Conservation (phyloP, 768 basidiomycete species). For the Austroboletus eburneus region DNA sequence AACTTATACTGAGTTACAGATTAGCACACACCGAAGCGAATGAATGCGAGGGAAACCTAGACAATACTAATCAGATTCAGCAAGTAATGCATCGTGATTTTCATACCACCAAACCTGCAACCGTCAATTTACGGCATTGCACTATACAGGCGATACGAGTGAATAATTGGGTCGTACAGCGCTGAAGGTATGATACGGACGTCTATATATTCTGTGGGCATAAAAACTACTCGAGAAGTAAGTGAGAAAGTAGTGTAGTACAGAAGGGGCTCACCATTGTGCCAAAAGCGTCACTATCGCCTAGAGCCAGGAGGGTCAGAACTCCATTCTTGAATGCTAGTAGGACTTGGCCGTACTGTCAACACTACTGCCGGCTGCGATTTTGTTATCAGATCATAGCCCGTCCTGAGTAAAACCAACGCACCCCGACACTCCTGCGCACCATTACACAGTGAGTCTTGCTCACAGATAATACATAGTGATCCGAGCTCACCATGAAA, state of each 20-base stretch:
- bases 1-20: too few species aligned
- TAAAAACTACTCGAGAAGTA: slow-evolving; percentile 16
- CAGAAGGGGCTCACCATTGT: slow-evolving; percentile 12
- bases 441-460: too few species aligned
- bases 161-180: not conserved
- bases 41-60: slow-evolving; percentile 13
- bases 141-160: slow-evolving; percentile 4
- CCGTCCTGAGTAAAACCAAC: too few species aligned
- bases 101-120: slow-evolving; percentile 18
- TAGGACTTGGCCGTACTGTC: slow-evolving; percentile 14
- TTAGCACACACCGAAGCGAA: slow-evolving; percentile 16
- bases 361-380: slow-evolving; percentile 17
- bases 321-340: not conserved
- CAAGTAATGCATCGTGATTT: not conserved
- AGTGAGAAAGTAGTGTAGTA: not conserved
- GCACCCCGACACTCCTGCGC: slow-evolving; percentile 24
- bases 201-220: slow-evolving; percentile 21
- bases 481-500: slow-evolving; percentile 19
- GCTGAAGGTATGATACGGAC: slow-evolving; percentile 5
- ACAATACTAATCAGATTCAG: not conserved
- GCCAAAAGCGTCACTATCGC: slow-evolving; percentile 24
- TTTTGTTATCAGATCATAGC: too few species aligned
- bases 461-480: not conserved
- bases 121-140: slow-evolving; percentile 5
- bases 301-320: slow-evolving; percentile 6